These are phyloP conservation scores for Acanthamoeba pearcei DNA, from an alignment of 208 protist genomes.

Conservation along the genomic window DNA sequence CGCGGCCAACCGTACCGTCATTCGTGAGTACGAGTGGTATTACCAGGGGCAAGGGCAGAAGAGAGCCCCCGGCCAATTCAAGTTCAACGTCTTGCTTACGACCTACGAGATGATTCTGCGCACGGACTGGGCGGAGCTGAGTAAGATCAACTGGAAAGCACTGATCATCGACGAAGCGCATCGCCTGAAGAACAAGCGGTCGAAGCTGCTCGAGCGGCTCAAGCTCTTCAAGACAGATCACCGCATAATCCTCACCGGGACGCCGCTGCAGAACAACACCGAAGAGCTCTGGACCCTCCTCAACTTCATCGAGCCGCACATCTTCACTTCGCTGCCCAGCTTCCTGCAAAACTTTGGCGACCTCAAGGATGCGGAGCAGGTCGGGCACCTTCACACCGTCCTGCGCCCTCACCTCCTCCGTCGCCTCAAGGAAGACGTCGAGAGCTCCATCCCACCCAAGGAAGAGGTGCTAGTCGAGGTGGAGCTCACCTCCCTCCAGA, in stretches of 20 bases:
- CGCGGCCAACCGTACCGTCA: constrained; percentile 86
- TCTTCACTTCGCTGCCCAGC: constrained; percentile 82
- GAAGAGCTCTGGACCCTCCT: constrained; percentile 97
- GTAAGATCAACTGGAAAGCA: constrained; percentile 93
- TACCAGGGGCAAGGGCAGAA: constrained; percentile 85
- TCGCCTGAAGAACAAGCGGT: constrained; percentile 91
- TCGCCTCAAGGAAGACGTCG: constrained; percentile 95
- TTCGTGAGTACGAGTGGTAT: constrained; percentile 88
- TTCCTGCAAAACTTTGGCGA: constrained; percentile 88
- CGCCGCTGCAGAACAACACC: constrained; percentile 97
- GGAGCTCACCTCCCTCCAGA: constrained; percentile 90
- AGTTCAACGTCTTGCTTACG: constrained; percentile 96
- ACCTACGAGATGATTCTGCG: constrained; percentile 95
- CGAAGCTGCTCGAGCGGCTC: constrained; percentile 74
- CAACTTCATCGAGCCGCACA: constrained; percentile 94
- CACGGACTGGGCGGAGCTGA: constrained; percentile 90
- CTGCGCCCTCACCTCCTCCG: constrained; percentile 91
- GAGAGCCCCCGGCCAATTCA: constrained; percentile 61
- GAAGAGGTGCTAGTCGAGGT: constrained; percentile 92
- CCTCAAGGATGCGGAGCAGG: constrained; percentile 84
- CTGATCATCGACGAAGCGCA: constrained; percentile 98
- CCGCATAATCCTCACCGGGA: constrained; percentile 89
- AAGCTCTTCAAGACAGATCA: constrained; percentile 74
- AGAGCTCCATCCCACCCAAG: constrained; percentile 97
- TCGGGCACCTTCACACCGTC: constrained; percentile 88